Evolutionary conservation across 495 filamentous ascomycete genomes (phyloP).

Genomic region (Aspergillus nidulans): DNA sequence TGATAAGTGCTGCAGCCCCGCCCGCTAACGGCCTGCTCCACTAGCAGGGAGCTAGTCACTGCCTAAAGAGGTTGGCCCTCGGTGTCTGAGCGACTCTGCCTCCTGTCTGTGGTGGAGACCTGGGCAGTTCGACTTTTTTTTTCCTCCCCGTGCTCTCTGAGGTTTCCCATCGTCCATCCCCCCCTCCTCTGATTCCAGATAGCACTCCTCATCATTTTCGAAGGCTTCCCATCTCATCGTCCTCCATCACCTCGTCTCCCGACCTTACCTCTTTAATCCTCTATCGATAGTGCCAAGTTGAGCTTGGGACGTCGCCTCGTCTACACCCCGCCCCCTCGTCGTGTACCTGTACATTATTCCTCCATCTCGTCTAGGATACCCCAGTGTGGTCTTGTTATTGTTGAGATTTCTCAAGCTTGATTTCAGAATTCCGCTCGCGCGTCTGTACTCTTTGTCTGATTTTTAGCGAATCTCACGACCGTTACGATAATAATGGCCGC

Average conservation of each 20-base stretch:
- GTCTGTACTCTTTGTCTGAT: conserved; percentile 6
- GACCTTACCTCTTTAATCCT: conserved; percentile 9
- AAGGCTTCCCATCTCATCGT: conserved; percentile 8
- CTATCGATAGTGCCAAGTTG: conserved; percentile 8
- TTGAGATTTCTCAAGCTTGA: conserved; percentile 1
- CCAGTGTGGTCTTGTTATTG: conserved; percentile 8
- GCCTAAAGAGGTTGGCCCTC: conserved; percentile 2
- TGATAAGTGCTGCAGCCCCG: conserved; percentile 12
- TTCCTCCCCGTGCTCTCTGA: conserved; percentile 1
- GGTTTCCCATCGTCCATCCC: conserved; percentile 8
- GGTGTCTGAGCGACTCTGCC: neutral
- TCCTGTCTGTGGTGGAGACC: conserved; percentile 1
- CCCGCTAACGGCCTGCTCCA: conserved; percentile 13
- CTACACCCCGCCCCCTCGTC: conserved; percentile 6
- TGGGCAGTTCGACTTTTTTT: conserved; percentile 10
- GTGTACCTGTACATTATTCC: conserved; percentile 14
- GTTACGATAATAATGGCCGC: conserved; percentile 22
- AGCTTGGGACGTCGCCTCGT: conserved; percentile 10
- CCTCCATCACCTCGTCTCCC: conserved; percentile 1
- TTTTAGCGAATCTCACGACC: conserved; percentile 28
- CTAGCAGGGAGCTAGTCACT: conserved; percentile 6
- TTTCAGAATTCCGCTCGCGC: neutral
- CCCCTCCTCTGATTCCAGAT: conserved; percentile 4
- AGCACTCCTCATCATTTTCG: conserved; percentile 1
- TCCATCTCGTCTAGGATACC: conserved; percentile 9